Evolutionary conservation across 2,329 filamentous ascomycete species (phyloP).

Genomic region (Hypoxylon sp.): DNA sequence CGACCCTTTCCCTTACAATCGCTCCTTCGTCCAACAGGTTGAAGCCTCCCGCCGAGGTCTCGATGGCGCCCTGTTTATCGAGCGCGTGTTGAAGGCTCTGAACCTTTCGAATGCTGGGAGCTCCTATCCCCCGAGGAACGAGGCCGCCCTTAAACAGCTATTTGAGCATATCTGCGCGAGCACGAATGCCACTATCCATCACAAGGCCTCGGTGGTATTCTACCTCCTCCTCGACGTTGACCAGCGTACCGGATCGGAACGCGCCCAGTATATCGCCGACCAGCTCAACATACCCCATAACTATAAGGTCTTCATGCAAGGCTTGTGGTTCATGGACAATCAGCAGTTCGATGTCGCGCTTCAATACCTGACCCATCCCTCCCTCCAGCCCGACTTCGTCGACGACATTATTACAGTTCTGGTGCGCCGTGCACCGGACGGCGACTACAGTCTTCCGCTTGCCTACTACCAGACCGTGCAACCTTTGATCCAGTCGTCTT

Average conservation of each 20-base stretch:
- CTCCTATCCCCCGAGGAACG: slow-evolving; percentile 77
- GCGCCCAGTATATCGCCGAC: slow-evolving; percentile 64
- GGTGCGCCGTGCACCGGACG: slow-evolving; percentile 65
- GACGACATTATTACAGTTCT: slow-evolving; percentile 81
- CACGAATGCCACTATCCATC: slow-evolving; percentile 69
- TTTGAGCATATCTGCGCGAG: slow-evolving; percentile 73
- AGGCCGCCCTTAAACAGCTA: slow-evolving; percentile 71
- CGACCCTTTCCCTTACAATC: slow-evolving; percentile 67
- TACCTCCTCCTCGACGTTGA: slow-evolving; percentile 83
- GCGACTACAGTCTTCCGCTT: slow-evolving; percentile 71
- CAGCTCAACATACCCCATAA: slow-evolving; percentile 73
- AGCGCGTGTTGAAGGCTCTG: slow-evolving; percentile 75
- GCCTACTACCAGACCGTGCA: slow-evolving; percentile 81
- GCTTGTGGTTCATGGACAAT: slow-evolving; percentile 81
- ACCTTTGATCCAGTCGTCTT: slow-evolving; percentile 71
- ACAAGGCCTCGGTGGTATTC: slow-evolving; percentile 84
- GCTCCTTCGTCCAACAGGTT: slow-evolving; percentile 68
- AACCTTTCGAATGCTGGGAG: slow-evolving; percentile 72
- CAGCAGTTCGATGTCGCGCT: slow-evolving; percentile 74
- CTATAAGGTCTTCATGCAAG: slow-evolving; percentile 82
- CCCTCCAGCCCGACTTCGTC: slow-evolving; percentile 79
- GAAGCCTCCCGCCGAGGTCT: slow-evolving; percentile 71
- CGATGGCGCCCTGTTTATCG: slow-evolving; percentile 78
- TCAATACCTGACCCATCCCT: slow-evolving; percentile 80
- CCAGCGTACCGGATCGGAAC: slow-evolving; percentile 50